Percentiles rank a stretch among this genome's conserved stretches.
These are phyloP conservation scores for Plectranthus barbatus DNA, from an alignment of 257 asterid species.

Conservation along the genomic window DNA sequence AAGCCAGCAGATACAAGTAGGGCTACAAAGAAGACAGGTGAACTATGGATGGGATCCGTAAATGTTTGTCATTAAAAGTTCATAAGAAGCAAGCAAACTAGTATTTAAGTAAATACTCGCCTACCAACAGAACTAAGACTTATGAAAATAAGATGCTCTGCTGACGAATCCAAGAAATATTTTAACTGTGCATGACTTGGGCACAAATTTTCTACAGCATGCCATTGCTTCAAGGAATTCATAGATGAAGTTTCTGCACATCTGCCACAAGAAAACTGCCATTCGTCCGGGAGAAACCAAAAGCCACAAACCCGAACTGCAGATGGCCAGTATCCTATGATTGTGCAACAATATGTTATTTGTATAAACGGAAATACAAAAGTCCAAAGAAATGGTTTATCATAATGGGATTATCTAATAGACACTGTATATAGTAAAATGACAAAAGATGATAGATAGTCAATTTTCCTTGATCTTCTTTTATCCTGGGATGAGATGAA, in stretches of 20 bases:
- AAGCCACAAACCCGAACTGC: slow-evolving; percentile 81
- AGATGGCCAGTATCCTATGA: slow-evolving; percentile 90
- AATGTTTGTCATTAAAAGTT: background rate
- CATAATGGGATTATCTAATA: background rate
- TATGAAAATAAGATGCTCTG: slow-evolving; percentile 57
- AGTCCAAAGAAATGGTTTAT: background rate
- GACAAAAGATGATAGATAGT: too few species aligned
- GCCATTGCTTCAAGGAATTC: slow-evolving; percentile 20
- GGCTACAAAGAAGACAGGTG: background rate
- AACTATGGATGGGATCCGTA: background rate
- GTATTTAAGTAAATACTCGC: slow-evolving; percentile 31
- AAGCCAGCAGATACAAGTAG: background rate
- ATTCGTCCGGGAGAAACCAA: slow-evolving; percentile 79
- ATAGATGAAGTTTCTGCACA: slow-evolving; percentile 61
- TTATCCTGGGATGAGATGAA: too few species aligned
- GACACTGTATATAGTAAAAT: background rate
- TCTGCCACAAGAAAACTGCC: slow-evolving; percentile 79
- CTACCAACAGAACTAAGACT: slow-evolving; percentile 90
- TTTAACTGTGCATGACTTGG: slow-evolving; percentile 42
- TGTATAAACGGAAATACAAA: background rate
- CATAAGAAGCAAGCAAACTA: background rate
- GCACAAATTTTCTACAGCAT: slow-evolving; percentile 42
- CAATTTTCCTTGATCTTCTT: too few species aligned
- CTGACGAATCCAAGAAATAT: slow-evolving; percentile 38
- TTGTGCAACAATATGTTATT: background rate